These are phyloP conservation scores for Neovahlkampfia damariscottae DNA, from an alignment of 78 protist genomes.

Conservation along the genomic window DNA sequence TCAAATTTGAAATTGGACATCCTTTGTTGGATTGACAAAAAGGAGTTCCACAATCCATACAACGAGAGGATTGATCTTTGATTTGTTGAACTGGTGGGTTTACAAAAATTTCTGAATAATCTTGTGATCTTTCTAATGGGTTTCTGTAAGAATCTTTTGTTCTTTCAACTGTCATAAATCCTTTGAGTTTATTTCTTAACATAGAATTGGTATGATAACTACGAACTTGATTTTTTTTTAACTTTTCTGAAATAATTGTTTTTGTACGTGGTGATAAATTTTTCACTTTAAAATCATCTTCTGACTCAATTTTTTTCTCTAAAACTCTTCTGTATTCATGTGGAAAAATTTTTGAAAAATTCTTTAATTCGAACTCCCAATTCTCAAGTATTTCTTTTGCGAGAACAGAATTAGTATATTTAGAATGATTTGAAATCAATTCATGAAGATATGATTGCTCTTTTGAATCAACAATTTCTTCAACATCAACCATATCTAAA, in stretches of 20 bases:
- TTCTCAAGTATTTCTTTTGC: conserved; percentile 23
- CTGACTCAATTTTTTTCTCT: not conserved
- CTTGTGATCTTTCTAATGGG: conserved; percentile 37
- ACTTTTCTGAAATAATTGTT: too few relatives aligned
- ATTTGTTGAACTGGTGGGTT: not conserved
- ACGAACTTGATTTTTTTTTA: too few relatives aligned
- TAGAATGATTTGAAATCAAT: conserved; percentile 14
- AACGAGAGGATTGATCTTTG: conserved; percentile 50
- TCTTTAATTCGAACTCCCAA: conserved; percentile 5
- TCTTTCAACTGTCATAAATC: conserved; percentile 59
- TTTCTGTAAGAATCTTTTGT: conserved; percentile 35
- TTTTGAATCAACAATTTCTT: not conserved
- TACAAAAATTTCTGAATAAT: conserved; percentile 45
- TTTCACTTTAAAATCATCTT: too few relatives aligned
- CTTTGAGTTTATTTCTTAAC: conserved; percentile 29
- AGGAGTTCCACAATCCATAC: conserved; percentile 87
- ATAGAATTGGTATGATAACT: too few relatives aligned
- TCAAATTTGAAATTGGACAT: conserved; percentile 71
- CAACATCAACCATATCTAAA: conserved; percentile 23
- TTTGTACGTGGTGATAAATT: too few relatives aligned
- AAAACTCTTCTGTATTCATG: conserved; percentile 38
- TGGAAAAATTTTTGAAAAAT: conserved; percentile 45
- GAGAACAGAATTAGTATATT: conserved; percentile 25
- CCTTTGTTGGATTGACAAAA: conserved; percentile 65
- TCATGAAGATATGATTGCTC: conserved; percentile 16